A percentile compares a stretch with the other conserved stretches of the same genome.
Conservation (phyloP, 257 asterid genomes). For the Penstemon davidsonii region DNA sequence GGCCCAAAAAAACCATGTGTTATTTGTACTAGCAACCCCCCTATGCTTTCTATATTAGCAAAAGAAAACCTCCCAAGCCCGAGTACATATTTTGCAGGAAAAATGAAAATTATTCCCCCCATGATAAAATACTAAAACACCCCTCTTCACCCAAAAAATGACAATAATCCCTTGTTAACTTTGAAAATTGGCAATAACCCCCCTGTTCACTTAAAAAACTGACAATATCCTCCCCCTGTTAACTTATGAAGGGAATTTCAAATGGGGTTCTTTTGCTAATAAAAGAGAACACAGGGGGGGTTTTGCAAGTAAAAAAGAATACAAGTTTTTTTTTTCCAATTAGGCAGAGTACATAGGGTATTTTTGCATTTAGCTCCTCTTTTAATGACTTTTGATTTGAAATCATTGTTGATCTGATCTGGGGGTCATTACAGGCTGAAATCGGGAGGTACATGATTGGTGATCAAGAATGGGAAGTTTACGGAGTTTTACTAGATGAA, state of each 20-base stretch:
- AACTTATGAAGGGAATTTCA: too few relatives aligned
- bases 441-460: conserved; percentile 57
- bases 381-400: neutral
- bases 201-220: neutral
- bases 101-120: too few relatives aligned
- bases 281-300: too few relatives aligned
- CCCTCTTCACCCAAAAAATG: neutral
- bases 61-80: neutral
- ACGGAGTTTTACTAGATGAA: conserved; percentile 65
- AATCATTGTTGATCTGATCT: neutral
- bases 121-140: too few relatives aligned
- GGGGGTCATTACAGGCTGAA: conserved; percentile 50
- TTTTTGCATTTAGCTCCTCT: too few relatives aligned
- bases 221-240: neutral
- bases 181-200: too few relatives aligned
- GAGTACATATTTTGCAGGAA: neutral
- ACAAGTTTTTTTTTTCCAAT: too few relatives aligned
- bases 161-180: neutral
- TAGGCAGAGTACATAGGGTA: too few relatives aligned
- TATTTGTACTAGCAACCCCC: conserved; percentile 19
- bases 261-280: too few relatives aligned
- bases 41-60: neutral
- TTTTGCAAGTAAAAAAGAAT: too few relatives aligned
- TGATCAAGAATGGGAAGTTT: conserved; percentile 77
- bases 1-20: too few relatives aligned